Base-by-base conservation (phyloP, 305 asterid genomes). In the Fraxinus albicans region DNA sequence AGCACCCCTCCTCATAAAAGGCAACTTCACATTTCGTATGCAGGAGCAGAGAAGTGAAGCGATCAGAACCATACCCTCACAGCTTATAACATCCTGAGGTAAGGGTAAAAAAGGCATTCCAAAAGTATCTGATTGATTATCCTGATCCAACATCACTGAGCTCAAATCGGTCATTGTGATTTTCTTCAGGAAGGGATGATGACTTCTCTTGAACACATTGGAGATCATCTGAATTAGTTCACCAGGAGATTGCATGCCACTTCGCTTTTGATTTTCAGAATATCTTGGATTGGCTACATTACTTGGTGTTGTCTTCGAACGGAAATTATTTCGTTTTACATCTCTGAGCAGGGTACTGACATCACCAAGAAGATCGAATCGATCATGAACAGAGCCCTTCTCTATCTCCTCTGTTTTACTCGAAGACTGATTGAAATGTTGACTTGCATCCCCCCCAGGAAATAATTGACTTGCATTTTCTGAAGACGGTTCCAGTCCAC, bases 51-150 rank as follows among this genome's bases (percentile, higher is more conserved):
- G 93, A 84, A 97, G 93, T 75, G 99, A 95, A 79, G 98, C 98
- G 81, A 97, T 97, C 87, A 97, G 87, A 85, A 97, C 98, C 99
- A 97, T 95, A 76, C 99, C 98, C 93, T 96, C 99, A 80, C 98
- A 97, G 86, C 97, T 97, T 89, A 90, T 84, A 70, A 90, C 87
- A 89, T 94, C 97, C 86, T 90, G 92, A 84, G 99, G 99, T 73
- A 93, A 87, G 23, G 96, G 98, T 88, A 94, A 86, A 85, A 89
- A 91, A 77, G 99, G 99, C 94, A 93, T 92, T 81, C 99, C 99
- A 73, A 92, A 93, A 80, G 98, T 90, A 90, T 96, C 99, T 29
- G 99, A 93, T 83, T 96, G 98, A 86, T 95, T 92, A 80, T 91
- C 95, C 84, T 86, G 89, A 87, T 95, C 97, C 33, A 91, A 89